A percentile compares a stretch with the other conserved stretches of the same genome.
phyloP scores from a whole-genome alignment of 495 filamentous ascomycete genomes.

The Aspergillus sclerotiicarbonarius region DNA sequence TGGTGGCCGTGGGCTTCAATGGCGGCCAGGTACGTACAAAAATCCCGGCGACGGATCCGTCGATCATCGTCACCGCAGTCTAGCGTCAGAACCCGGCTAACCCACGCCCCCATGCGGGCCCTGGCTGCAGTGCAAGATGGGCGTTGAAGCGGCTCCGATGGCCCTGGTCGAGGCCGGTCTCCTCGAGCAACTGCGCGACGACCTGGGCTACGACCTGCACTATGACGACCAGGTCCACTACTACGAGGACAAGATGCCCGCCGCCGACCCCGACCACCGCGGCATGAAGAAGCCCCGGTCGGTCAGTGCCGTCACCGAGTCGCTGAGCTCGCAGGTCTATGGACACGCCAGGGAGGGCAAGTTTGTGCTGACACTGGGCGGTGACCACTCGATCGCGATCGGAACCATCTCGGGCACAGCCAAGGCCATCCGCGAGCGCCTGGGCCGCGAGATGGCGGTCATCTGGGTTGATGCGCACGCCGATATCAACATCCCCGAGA shows the following conservation, averaged over 20 bases:
- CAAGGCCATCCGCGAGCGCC: slow-evolving; percentile 77
- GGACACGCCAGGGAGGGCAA: slow-evolving; percentile 79
- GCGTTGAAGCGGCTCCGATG: slow-evolving; percentile 88
- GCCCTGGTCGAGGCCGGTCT: slow-evolving; percentile 89
- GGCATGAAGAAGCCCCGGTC: slow-evolving; percentile 91
- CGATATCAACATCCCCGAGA: slow-evolving; percentile 96
- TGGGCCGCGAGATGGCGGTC: slow-evolving; percentile 80
- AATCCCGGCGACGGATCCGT: slow-evolving; percentile 7
- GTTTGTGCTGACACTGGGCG: slow-evolving; percentile 88
- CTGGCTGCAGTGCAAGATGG: slow-evolving; percentile 72
- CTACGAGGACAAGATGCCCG: slow-evolving; percentile 75
- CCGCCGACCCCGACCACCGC: slow-evolving; percentile 65
- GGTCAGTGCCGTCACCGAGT: slow-evolving; percentile 82
- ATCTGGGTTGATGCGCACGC: slow-evolving; percentile 99
- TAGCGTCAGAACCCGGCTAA: slow-evolving; percentile 1
- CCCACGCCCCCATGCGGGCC: neutral
- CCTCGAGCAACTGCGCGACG: slow-evolving; percentile 75
- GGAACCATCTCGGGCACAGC: slow-evolving; percentile 83
- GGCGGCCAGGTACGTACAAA: slow-evolving; percentile 76
- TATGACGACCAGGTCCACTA: slow-evolving; percentile 81
- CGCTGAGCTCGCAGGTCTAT: slow-evolving; percentile 82
- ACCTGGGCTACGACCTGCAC: slow-evolving; percentile 83
- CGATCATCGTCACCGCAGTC: slow-evolving; percentile 16
- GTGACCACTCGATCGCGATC: slow-evolving; percentile 96
- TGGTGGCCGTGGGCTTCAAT: slow-evolving; percentile 95